phyloP scores from a whole-genome alignment of 257 asterid species.

The Ballota nigra region DNA sequence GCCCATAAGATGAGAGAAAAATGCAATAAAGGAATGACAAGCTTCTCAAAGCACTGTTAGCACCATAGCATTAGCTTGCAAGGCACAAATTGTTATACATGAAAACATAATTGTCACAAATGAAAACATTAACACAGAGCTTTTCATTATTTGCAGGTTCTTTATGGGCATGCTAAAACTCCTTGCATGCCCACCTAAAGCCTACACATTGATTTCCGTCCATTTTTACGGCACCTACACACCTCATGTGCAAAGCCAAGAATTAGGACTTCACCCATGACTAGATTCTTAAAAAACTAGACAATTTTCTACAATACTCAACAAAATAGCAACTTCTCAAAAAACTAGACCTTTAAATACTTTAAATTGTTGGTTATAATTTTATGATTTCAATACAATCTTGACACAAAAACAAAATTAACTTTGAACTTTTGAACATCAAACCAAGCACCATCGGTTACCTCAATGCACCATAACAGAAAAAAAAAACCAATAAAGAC shows the following conservation, averaged over 20 bases:
- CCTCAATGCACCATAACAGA: neutral
- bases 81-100: neutral
- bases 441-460: neutral
- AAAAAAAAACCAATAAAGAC: neutral
- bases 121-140: neutral
- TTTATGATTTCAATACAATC: neutral
- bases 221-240: constrained; percentile 64
- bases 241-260: constrained; percentile 58
- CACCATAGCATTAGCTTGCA: neutral
- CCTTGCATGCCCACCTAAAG: constrained; percentile 56
- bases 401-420: neutral
- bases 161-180: constrained; percentile 49
- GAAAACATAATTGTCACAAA: neutral
- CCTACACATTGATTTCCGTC: constrained; percentile 45
- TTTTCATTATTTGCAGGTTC: constrained; percentile 40
- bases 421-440: neutral
- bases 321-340: neutral
- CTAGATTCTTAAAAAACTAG: neutral
- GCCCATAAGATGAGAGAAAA: neutral
- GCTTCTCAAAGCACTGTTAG: neutral
- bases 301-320: neutral
- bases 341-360: neutral
- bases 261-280: constrained; percentile 44
- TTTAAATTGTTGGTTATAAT: neutral
- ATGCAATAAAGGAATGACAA: neutral